A percentile compares a stretch with the other conserved stretches of the same genome.
Evolutionary conservation across 1,284 basidiomycete species (phyloP).

Genomic region (Cutaneotrichosporon dermatis): DNA sequence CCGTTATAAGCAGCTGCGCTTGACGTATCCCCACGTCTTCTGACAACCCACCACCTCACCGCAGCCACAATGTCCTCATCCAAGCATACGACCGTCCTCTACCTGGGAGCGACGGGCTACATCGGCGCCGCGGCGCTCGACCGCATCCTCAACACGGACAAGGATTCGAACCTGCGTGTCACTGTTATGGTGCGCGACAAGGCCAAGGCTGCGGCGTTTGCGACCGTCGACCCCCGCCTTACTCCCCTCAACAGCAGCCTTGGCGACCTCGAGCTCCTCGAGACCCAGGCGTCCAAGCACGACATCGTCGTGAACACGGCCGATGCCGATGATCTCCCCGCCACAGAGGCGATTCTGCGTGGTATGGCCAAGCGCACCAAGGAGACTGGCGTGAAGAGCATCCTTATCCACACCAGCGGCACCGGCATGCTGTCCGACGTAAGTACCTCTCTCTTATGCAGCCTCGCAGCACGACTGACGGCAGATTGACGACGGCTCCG

Average conservation of each 20-base stretch:
- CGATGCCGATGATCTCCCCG: slow-evolving; percentile 41
- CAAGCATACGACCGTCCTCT: too few species aligned
- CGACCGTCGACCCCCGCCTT: slow-evolving; percentile 3
- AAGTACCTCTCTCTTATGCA: neutral
- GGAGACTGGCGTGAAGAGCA: slow-evolving; percentile 32
- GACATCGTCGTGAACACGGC: slow-evolving; percentile 46
- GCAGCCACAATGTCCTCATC: too few species aligned
- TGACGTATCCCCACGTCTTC: too few species aligned
- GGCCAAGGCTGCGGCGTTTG: slow-evolving; percentile 4
- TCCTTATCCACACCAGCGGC: slow-evolving; percentile 49
- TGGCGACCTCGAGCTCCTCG: slow-evolving; percentile 32
- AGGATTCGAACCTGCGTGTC: neutral
- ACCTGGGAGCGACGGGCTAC: slow-evolving; percentile 7
- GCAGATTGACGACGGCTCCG: slow-evolving; percentile 5
- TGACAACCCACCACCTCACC: too few species aligned
- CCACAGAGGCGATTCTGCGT: slow-evolving; percentile 38
- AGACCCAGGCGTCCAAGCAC: slow-evolving; percentile 30
- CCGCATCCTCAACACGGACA: slow-evolving; percentile 3
- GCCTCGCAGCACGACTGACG: too few species aligned
- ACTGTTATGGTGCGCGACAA: slow-evolving; percentile 9
- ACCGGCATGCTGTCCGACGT: slow-evolving; percentile 44
- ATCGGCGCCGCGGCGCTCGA: slow-evolving; percentile 13
- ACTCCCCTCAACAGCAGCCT: slow-evolving; percentile 27
- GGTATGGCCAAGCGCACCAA: slow-evolving; percentile 42
- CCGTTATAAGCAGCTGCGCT: too few species aligned